Percentiles rank a stretch among this genome's conserved stretches.
phyloP scores from a whole-genome alignment of 2,329 filamentous ascomycete species.

The Acrocalymma vagum region DNA sequence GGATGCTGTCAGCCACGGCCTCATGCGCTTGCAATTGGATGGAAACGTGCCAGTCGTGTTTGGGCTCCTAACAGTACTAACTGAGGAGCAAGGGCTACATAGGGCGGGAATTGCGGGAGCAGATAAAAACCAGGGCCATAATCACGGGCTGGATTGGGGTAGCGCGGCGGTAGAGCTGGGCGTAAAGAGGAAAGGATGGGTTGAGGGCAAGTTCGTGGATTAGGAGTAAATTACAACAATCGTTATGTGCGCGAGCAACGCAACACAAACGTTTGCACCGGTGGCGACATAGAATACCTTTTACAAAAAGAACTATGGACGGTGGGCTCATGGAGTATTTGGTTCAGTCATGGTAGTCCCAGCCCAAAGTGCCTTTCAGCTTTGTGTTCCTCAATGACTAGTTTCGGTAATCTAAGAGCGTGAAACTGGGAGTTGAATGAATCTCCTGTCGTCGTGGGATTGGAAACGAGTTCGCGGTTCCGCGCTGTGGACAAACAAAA shows the following conservation, averaged over 20 bases:
- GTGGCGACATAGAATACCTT: too few species aligned
- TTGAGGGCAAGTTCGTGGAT: constrained; percentile 69
- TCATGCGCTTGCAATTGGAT: constrained; percentile 95
- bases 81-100: constrained; percentile 84
- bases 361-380: too few species aligned
- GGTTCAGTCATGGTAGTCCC: too few species aligned
- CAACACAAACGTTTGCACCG: too few species aligned
- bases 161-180: constrained; percentile 93
- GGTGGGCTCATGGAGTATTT: too few species aligned
- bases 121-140: constrained; percentile 68
- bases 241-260: background rate
- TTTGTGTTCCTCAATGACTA: too few species aligned
- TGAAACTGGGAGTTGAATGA: too few species aligned
- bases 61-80: constrained; percentile 88
- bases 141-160: constrained; percentile 98
- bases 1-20: constrained; percentile 85
- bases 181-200: constrained; percentile 85
- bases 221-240: constrained; percentile 25
- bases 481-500: too few species aligned
- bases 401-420: too few species aligned
- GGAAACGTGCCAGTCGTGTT: constrained; percentile 89
- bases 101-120: constrained; percentile 74
- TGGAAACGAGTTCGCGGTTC: too few species aligned
- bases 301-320: too few species aligned
- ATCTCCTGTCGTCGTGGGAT: too few species aligned